A percentile compares a stretch with the other conserved stretches of the same genome.
Evolutionary conservation across 179 eudicot genomes (phyloP).

Genomic region (Silene noctiflora): DNA sequence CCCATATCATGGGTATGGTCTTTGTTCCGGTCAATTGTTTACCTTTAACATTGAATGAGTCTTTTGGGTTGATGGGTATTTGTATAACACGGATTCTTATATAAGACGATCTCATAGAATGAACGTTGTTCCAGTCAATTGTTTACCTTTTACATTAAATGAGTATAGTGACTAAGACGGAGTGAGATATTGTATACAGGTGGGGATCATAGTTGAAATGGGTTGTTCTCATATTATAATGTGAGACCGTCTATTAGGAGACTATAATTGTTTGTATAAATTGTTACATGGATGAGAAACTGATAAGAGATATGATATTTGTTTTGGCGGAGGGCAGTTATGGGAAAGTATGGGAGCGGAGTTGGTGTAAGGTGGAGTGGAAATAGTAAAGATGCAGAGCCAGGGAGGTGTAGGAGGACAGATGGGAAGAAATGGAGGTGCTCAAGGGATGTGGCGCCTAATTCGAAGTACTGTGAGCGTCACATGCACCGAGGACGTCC

Average conservation of each 20-base stretch:
- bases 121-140: neutral
- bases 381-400: slow-evolving; percentile 58
- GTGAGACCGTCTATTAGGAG: neutral
- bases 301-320: neutral
- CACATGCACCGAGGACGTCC: slow-evolving; percentile 82
- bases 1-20: too few species aligned
- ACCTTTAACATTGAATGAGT: neutral
- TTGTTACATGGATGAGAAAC: neutral
- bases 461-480: slow-evolving; percentile 83
- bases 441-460: slow-evolving; percentile 79
- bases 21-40: too few species aligned
- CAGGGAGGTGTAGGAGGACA: slow-evolving; percentile 83
- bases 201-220: too few species aligned
- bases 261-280: neutral
- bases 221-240: too few species aligned
- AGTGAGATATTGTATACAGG: too few species aligned
- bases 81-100: neutral
- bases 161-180: too few species aligned
- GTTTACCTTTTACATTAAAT: too few species aligned
- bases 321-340: slow-evolving; percentile 21
- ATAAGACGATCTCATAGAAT: neutral
- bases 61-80: slow-evolving; percentile 9
- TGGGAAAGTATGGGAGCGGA: slow-evolving; percentile 32
- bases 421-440: slow-evolving; percentile 99
- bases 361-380: slow-evolving; percentile 34